Percentiles rank a stretch among this genome's conserved stretches.
Conservation (phyloP, 2,329 filamentous ascomycete species). For the Fusarium clavum region DNA sequence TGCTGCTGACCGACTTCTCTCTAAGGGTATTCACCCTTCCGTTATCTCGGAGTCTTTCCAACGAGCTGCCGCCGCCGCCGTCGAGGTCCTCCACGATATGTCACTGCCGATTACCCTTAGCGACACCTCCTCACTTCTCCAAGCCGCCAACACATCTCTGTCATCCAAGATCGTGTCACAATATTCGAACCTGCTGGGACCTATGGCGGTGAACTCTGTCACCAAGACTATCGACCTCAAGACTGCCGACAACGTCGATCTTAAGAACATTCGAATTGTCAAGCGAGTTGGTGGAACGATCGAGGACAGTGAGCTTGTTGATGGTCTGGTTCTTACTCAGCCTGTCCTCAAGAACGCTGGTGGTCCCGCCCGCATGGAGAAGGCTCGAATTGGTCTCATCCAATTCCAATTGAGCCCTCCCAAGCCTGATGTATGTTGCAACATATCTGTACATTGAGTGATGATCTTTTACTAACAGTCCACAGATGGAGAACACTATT, state of each 20-base stretch:
- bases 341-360: constrained; percentile 93
- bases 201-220: constrained; percentile 97
- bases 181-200: constrained; percentile 93
- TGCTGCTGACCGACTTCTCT: constrained; percentile 89
- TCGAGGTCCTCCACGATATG: constrained; percentile 93
- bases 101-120: constrained; percentile 90
- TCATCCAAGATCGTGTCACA: constrained; percentile 99
- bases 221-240: constrained; percentile 95
- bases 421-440: constrained; percentile 84
- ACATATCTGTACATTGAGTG: background rate
- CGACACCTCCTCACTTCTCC: constrained; percentile 90
- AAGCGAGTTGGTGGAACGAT: constrained; percentile 99
- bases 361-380: constrained; percentile 93
- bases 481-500: constrained; percentile 98
- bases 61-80: constrained; percentile 88
- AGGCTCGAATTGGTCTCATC: constrained; percentile 95
- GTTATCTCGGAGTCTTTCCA: constrained; percentile 99
- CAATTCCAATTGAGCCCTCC: constrained; percentile 99
- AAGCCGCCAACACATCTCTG: constrained; percentile 95
- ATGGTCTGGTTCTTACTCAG: constrained; percentile 92
- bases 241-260: constrained; percentile 94
- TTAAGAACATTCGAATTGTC: constrained; percentile 95
- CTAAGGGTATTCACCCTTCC: constrained; percentile 96
- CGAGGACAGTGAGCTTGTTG: constrained; percentile 97
- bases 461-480: constrained; percentile 32